phyloP scores from a whole-genome alignment of 2,329 filamentous ascomycete species.

The Cladobotryum mycophilum region DNA sequence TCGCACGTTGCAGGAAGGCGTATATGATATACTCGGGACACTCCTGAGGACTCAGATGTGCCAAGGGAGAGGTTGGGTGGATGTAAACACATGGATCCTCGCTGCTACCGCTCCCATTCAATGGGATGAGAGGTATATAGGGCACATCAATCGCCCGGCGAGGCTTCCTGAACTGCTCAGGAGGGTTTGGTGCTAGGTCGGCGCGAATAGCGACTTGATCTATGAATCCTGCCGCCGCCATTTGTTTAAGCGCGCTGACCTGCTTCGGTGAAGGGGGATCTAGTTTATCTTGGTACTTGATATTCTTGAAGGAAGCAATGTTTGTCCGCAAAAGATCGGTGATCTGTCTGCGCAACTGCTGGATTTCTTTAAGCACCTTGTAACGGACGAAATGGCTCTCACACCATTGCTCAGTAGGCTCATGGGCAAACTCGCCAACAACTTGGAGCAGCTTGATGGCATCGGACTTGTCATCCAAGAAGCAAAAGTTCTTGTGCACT shows the following conservation, averaged over 20 bases:
- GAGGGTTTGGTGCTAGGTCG: slow-evolving; percentile 71
- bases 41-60: slow-evolving; percentile 61
- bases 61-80: slow-evolving; percentile 77
- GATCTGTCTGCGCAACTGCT: slow-evolving; percentile 76
- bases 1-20: slow-evolving; percentile 69
- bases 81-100: slow-evolving; percentile 71
- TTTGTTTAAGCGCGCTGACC: slow-evolving; percentile 78
- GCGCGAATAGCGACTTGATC: slow-evolving; percentile 91
- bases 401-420: slow-evolving; percentile 68
- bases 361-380: slow-evolving; percentile 82
- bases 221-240: slow-evolving; percentile 85
- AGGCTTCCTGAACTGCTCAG: slow-evolving; percentile 61
- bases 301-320: slow-evolving; percentile 58
- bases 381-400: slow-evolving; percentile 75
- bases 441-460: slow-evolving; percentile 86
- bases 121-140: slow-evolving; percentile 77
- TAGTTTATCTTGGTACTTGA: slow-evolving; percentile 49
- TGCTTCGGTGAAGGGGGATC: slow-evolving; percentile 59
- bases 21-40: slow-evolving; percentile 87
- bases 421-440: slow-evolving; percentile 78
- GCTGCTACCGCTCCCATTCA: slow-evolving; percentile 38
- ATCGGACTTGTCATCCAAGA: slow-evolving; percentile 76
- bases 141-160: slow-evolving; percentile 86
- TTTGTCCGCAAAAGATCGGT: slow-evolving; percentile 72
- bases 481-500: slow-evolving; percentile 72